Percentiles rank a stretch among this genome's conserved stretches.
Evolutionary conservation across 345 rosid genomes (phyloP).

Genomic region (Gynandropsis gynandra): DNA sequence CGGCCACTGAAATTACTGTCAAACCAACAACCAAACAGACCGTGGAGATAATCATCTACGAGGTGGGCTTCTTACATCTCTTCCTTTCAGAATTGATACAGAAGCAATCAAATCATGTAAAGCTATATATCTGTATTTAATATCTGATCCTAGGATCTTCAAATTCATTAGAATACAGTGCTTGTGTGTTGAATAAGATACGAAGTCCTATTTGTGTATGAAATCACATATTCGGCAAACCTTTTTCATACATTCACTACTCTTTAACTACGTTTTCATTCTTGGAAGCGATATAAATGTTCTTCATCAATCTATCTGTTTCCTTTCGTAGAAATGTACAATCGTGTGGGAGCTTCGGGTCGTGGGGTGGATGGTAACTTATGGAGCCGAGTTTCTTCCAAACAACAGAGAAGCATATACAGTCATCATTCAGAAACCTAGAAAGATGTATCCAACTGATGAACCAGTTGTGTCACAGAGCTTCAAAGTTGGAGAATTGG

Average conservation of each 20-base stretch:
- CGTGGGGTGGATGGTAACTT: slow-evolving; percentile 32
- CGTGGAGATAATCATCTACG: slow-evolving; percentile 27
- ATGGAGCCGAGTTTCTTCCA: slow-evolving; percentile 32
- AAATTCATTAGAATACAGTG: neutral
- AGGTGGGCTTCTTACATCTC: slow-evolving; percentile 17
- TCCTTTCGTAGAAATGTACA: slow-evolving; percentile 22
- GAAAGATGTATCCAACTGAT: slow-evolving; percentile 22
- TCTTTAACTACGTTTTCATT: no score
- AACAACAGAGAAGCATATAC: slow-evolving; percentile 28
- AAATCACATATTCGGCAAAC: no score
- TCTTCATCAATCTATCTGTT: neutral
- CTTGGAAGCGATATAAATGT: no score
- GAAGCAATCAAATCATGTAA: neutral
- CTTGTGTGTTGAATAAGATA: neutral
- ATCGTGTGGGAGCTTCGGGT: slow-evolving; percentile 32
- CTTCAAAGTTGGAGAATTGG: slow-evolving; percentile 31
- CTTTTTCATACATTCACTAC: no score
- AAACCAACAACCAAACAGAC: slow-evolving; percentile 31
- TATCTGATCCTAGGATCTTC: neutral
- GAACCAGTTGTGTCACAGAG: slow-evolving; percentile 27
- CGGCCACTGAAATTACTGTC: slow-evolving; percentile 23
- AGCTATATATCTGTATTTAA: neutral
- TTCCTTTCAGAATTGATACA: neutral
- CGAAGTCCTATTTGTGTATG: neutral
- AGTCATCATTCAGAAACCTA: slow-evolving; percentile 30